Evolutionary conservation across 1,284 basidiomycete species (phyloP).

Genomic region (Ganoderma boninense): DNA sequence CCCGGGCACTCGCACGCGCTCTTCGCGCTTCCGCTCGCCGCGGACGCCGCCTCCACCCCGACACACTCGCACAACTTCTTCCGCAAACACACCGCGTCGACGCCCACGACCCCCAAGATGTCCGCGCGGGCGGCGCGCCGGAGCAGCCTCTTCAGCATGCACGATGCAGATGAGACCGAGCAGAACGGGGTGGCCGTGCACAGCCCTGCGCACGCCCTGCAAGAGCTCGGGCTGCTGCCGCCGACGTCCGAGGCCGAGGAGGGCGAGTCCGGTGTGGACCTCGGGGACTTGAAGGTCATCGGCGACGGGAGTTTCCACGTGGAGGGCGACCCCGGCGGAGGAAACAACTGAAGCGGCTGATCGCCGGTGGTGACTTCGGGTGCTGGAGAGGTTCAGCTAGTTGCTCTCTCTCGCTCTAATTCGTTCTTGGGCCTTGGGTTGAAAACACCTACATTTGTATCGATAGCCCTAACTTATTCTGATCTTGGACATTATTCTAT

Average conservation of each 20-base stretch:
- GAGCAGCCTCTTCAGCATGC: slow-evolving; percentile 20
- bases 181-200: slow-evolving; percentile 1
- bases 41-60: not conserved
- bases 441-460: not conserved
- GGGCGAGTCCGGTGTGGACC: slow-evolving; percentile 22
- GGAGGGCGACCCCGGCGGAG: not conserved
- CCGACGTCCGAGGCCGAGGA: slow-evolving; percentile 23
- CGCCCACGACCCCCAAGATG: slow-evolving; percentile 18
- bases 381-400: not conserved
- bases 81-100: slow-evolving; percentile 8
- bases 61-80: slow-evolving; percentile 19
- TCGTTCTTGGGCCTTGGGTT: not conserved
- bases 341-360: not conserved
- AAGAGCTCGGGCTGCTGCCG: not conserved
- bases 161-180: not conserved
- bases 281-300: slow-evolving; percentile 5
- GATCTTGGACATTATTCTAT: not conserved
- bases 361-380: not conserved
- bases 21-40: slow-evolving; percentile 1
- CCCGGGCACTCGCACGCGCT: slow-evolving; percentile 6
- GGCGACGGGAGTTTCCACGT: not conserved
- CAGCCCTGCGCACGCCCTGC: not conserved
- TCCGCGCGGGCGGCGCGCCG: slow-evolving; percentile 24
- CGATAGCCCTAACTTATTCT: slow-evolving; percentile 3
- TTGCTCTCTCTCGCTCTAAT: not conserved